A percentile compares a stretch with the other conserved stretches of the same genome.
phyloP scores from a whole-genome alignment of 2,329 filamentous ascomycete species.

The Alternaria novae-zelandiae region DNA sequence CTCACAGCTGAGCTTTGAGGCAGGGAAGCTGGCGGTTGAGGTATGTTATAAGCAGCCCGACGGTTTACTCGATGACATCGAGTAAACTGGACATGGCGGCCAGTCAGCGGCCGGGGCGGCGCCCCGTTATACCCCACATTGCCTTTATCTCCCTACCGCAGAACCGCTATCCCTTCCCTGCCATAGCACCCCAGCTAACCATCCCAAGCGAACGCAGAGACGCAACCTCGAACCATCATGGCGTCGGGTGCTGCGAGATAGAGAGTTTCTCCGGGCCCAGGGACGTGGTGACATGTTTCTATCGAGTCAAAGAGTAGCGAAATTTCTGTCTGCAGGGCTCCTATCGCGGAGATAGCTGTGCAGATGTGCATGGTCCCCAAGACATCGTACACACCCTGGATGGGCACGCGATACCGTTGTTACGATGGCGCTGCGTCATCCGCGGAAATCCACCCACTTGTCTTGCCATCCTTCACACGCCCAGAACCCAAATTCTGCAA shows the following conservation, averaged over 20 bases:
- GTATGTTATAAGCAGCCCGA: conserved; percentile 20
- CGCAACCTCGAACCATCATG: conserved; percentile 15
- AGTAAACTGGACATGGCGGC: conserved; percentile 26
- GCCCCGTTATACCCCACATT: conserved; percentile 29
- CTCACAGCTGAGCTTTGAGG: conserved; percentile 2
- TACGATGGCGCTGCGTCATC: conserved; percentile 22
- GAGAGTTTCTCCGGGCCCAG: conserved; percentile 17
- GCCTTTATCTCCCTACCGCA: conserved; percentile 26
- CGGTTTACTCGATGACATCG: conserved; percentile 39
- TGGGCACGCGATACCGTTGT: conserved; percentile 18
- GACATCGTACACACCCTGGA: conserved; percentile 8
- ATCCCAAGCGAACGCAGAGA: conserved; percentile 19
- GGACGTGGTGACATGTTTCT: conserved; percentile 32
- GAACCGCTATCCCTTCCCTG: conserved; percentile 12
- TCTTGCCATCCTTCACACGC: conserved; percentile 1
- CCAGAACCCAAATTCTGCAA: conserved; percentile 8
- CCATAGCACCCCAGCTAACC: conserved; percentile 5
- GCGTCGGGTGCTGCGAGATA: conserved; percentile 27
- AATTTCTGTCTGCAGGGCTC: conserved; percentile 6
- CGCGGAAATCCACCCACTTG: conserved; percentile 12
- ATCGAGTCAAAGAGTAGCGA: conserved; percentile 36
- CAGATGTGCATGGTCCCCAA: conserved; percentile 2
- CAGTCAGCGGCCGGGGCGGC: conserved; percentile 22
- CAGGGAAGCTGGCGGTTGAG: conserved; percentile 6
- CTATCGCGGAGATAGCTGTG: conserved; percentile 21